phyloP scores from a whole-genome alignment of 768 basidiomycete genomes.

The Xerocomus spinulosus region DNA sequence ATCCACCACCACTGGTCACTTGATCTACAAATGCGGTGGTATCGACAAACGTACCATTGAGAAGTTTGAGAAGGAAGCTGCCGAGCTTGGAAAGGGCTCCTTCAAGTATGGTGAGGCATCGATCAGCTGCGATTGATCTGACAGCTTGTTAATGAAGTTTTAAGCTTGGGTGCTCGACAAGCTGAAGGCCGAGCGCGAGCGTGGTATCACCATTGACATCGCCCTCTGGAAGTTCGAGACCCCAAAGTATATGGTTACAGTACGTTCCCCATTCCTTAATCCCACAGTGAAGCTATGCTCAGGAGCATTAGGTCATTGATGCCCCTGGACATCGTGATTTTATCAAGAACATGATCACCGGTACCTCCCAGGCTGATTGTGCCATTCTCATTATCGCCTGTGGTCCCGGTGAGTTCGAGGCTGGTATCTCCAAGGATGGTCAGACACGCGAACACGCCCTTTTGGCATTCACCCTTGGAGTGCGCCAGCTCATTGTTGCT shows the following conservation, averaged over 20 bases:
- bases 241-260: constrained; percentile 90
- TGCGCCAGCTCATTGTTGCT: constrained; percentile 98
- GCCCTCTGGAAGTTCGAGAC: constrained; percentile 99
- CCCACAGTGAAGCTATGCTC: neutral
- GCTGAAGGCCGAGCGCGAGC: constrained; percentile 99
- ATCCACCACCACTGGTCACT: constrained; percentile 99
- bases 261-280: constrained; percentile 37
- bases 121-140: constrained; percentile 13
- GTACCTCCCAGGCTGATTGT: constrained; percentile 99
- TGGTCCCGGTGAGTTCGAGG: constrained; percentile 99
- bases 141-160: constrained; percentile 26
- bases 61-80: constrained; percentile 99
- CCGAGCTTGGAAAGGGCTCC: constrained; percentile 99
- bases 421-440: constrained; percentile 99
- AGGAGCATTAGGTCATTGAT: constrained; percentile 80
- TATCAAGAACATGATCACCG: constrained; percentile 99
- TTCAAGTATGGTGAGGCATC: constrained; percentile 84
- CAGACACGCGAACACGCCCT: constrained; percentile 99
- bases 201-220: constrained; percentile 99
- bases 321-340: constrained; percentile 99
- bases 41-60: constrained; percentile 99
- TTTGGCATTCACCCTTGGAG: constrained; percentile 99
- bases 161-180: constrained; percentile 99
- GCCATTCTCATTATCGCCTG: constrained; percentile 99
- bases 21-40: constrained; percentile 99